A percentile compares a stretch with the other conserved stretches of the same genome.
Conservation (phyloP, 169 alveolate species). For the Ichthyophthirius multifiliis region DNA sequence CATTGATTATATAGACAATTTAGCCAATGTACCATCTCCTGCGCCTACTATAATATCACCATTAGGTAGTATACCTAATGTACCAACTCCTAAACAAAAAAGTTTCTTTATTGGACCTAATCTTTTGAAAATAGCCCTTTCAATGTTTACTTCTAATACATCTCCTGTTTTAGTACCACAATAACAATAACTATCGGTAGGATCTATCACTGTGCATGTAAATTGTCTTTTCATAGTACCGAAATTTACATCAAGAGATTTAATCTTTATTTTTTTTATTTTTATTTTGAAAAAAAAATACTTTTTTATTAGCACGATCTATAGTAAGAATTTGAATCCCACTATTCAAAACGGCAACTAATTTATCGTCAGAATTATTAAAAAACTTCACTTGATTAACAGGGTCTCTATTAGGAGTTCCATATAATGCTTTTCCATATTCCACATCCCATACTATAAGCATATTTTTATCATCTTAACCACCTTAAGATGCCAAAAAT, state of each 20-base stretch:
- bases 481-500: constrained; percentile 91
- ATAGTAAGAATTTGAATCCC: constrained; percentile 74
- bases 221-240: constrained; percentile 84
- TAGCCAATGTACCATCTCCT: constrained; percentile 89
- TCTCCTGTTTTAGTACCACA: constrained; percentile 92
- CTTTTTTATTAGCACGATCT: constrained; percentile 59
- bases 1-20: constrained; percentile 70
- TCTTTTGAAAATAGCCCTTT: constrained; percentile 72
- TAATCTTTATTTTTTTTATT: constrained; percentile 50
- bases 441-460: constrained; percentile 90
- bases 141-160: constrained; percentile 71
- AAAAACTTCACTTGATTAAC: constrained; percentile 80
- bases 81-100: constrained; percentile 85
- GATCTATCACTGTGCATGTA: constrained; percentile 73
- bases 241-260: constrained; percentile 65
- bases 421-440: constrained; percentile 87
- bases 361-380: constrained; percentile 72
- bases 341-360: constrained; percentile 80
- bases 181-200: constrained; percentile 83
- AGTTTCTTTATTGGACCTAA: constrained; percentile 81
- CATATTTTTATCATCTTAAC: constrained; percentile 88
- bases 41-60: constrained; percentile 91
- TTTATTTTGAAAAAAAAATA: not conserved
- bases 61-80: constrained; percentile 79
- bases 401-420: constrained; percentile 88